Percentiles rank a stretch among this genome's conserved stretches.
phyloP scores from a whole-genome alignment of 768 basidiomycete species.

The Calocera viscosa region DNA sequence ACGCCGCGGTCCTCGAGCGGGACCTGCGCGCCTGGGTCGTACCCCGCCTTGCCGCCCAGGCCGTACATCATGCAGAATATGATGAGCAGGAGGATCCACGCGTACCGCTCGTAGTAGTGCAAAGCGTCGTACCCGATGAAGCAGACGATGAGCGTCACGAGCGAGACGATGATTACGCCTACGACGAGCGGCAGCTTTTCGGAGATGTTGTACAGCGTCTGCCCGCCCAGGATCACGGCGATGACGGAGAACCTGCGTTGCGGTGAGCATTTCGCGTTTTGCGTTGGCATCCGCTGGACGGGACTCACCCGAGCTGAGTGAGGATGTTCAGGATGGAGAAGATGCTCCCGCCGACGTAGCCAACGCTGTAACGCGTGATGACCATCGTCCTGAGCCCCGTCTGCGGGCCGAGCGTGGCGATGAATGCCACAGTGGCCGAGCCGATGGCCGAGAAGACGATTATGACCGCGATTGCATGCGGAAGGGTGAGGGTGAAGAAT shows the following conservation, averaged over 20 bases:
- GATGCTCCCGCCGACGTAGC: conserved; percentile 38
- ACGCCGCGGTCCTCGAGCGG: conserved; percentile 34
- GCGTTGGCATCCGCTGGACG: not conserved
- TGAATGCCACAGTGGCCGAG: conserved; percentile 34
- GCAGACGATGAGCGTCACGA: not conserved
- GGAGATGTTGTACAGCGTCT: conserved; percentile 37
- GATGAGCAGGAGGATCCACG: conserved; percentile 37
- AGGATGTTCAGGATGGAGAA: conserved; percentile 44
- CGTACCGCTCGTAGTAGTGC: conserved; percentile 42
- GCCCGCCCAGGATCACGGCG: conserved; percentile 43
- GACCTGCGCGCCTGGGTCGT: conserved; percentile 35
- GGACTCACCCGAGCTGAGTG: conserved; percentile 27
- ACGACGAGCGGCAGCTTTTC: conserved; percentile 36
- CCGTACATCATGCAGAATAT: conserved; percentile 43
- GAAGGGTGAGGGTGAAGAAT: conserved; percentile 38
- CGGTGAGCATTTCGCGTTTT: not conserved
- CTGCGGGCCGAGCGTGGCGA: conserved; percentile 41
- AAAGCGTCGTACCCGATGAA: conserved; percentile 18
- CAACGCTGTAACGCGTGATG: conserved; percentile 38
- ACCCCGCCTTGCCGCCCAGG: conserved; percentile 37
- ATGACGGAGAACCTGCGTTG: conserved; percentile 40
- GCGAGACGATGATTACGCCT: conserved; percentile 35
- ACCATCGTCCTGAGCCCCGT: conserved; percentile 47
- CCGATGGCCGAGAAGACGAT: conserved; percentile 38
- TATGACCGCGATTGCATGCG: conserved; percentile 36